A percentile compares a stretch with the other conserved stretches of the same genome.
These are phyloP conservation scores for Pseudoturritis turrita DNA, from an alignment of 345 rosid genomes.

Conservation along the genomic window DNA sequence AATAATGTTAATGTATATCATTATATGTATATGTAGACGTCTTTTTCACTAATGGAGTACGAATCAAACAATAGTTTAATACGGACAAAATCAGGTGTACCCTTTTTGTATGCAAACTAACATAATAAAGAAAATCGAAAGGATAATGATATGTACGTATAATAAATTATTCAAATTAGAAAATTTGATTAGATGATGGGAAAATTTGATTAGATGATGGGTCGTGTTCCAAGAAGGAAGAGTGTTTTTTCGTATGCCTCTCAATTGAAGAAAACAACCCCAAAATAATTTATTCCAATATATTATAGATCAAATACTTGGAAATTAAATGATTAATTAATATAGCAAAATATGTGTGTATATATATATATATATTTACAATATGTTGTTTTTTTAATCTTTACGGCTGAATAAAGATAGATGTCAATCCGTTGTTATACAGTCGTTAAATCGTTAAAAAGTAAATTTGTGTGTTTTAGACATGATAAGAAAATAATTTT, in stretches of 20 bases:
- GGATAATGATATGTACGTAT: slow-evolving; percentile 11
- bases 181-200: slow-evolving; percentile 23
- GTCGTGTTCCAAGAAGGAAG: slow-evolving; percentile 25
- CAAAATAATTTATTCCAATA: not conserved
- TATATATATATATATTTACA: not conserved
- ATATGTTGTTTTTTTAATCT: not conserved
- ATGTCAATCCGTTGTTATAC: not conserved
- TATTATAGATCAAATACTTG: not conserved
- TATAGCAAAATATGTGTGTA: not conserved
- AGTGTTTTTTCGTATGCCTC: slow-evolving; percentile 6
- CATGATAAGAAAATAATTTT: not conserved
- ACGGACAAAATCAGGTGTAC: slow-evolving; percentile 32
- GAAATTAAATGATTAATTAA: not conserved
- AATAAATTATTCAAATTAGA: slow-evolving; percentile 1
- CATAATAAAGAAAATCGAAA: not conserved
- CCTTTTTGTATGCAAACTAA: slow-evolving; percentile 22
- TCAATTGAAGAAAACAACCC: not conserved
- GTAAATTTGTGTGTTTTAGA: not conserved
- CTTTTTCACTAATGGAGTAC: slow-evolving; percentile 28
- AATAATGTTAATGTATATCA: no score
- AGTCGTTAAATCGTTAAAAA: not conserved
- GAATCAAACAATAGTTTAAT: slow-evolving; percentile 27
- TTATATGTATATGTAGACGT: slow-evolving; percentile 14
- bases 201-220: slow-evolving; percentile 27
- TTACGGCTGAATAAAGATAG: slow-evolving; percentile 4